Base-by-base conservation (phyloP, 2,329 filamentous ascomycete species). In the Rasamsonia emersonii region DNA sequence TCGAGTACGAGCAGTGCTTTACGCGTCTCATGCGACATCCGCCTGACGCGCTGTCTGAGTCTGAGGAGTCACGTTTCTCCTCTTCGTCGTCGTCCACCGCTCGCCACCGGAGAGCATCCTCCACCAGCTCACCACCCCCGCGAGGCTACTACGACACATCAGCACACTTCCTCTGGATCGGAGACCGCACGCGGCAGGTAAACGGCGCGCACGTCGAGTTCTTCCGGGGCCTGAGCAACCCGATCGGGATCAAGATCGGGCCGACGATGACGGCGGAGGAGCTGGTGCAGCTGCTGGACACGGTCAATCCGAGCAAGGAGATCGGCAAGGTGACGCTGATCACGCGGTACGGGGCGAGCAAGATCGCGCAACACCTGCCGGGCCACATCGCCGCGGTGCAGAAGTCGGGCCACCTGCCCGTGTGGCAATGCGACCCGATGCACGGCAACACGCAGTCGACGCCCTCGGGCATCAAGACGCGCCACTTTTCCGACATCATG, bases 381-480 rank as follows among this genome's bases (percentile, higher is more conserved):
- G 70, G 66, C 6, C 91, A 96, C 60, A 96, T 98, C 54, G 77
- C 82, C 45, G 86, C 85, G 21, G 89, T 98, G 16, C 82, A 91
- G 57, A 71, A 71, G 47, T 88, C 82, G 36, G 86, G 71, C 0
- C 77, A 81, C 51, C 49, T 70, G 14, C 86, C 93, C 3, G 85
- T 95, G 47, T 96, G 89, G 89, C 91, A 96, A 64, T 96, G 89
- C 63, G 91, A 98, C 61, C 91, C 91, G 14, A 98, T 98, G 91
- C 91, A 98, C 62, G 91, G 91, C 18, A 80, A 80, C 54, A 78
- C 74, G 1, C 67, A 71, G 28, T 67, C 68, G 28, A 89, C 84
- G 0, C 71, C 75, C 0, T 66, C 73, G 0, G 86, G 86, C 16
- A 76, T 95, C 64, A 98, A 98, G 69, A 98, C 91, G 2, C 76